Evolutionary conservation across 371 early-diverging fungal species (phyloP), one percentile per base, ranked within the genome.

Genomic region (Rhizopus arrhizus): DNA sequence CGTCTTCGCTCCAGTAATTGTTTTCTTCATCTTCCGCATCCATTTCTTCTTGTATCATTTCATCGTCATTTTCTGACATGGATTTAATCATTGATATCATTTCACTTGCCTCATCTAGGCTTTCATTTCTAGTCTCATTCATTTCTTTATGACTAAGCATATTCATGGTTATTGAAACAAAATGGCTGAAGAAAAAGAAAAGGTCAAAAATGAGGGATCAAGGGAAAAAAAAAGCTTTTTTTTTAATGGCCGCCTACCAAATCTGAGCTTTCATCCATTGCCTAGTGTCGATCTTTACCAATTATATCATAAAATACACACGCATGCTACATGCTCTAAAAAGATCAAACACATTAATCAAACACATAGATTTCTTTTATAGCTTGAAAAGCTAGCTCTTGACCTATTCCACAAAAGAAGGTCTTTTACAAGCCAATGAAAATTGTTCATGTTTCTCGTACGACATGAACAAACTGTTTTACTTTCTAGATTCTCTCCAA

Each of bases 11-110:
- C 32, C 45, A 41, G 47, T 45, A 15, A 12, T 28, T 15, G 1
- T 47, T 34, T 3, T 46, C 48, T 33, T 57, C 56, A 15, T 12
- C 41, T 8, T 57, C 48, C n/a, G 10, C 16, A 43, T 43, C 43
- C 43, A n/a, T 11, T 43, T 43, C 43, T 43, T 9, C 33, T 47
- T 16, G 34, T 34, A 31, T 45, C 41, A 8, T 56, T 41, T 32
- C 38, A 13, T 33, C 46, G 6, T 42, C 32, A 31, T 31, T 31
- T 12, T 41, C 56, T 43, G 43, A 42, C 13, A 51, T 35, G 35
- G 52, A 51, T 34, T 35, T 11, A 7, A 51, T 34, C 6, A 36
- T n/a, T 32, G 52, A 33, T 5, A 51, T 1, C n/a, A 33, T 34
- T 28, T 51, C 52, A 35, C 8, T 36, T n/a, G 35, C 29, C 29